Base-by-base conservation (phyloP, 1,284 basidiomycete species). In the Sporisorium exsertum region DNA sequence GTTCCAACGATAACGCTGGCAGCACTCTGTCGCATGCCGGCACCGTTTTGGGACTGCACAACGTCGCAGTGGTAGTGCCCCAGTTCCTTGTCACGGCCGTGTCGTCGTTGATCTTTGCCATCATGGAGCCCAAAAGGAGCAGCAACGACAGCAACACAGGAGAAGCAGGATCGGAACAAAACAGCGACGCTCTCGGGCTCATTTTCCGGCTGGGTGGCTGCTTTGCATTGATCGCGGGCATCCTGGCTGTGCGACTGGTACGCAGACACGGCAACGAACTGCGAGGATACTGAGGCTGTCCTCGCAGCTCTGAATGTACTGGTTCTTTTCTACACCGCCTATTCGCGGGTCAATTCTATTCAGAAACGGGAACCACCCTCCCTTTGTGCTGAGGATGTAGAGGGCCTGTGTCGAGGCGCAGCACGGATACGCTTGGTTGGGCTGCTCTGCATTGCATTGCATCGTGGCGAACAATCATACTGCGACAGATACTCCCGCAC, bases 21-120 rank as follows among this genome's bases (percentile, higher is more conserved):
- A 60, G 61, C 24, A 77, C 70, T 1, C 46, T 55, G 5, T 55
- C 50, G 10, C 87, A 92, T 51, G 92, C 94, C 0, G 95, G 95
- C 24, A 95, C 94, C 2, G 92, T 97, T 49, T 89, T 97, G 52
- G 95, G 95, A 2, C 94, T 98, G 50, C 95, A 98, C 66, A 81
- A 81, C 37, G 56, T 80, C 8, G 68, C 80, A 1, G 57, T 81
- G 5, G 78, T 80, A 4, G 27, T 78, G 9, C 80, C 80, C 20
- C 80, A 81, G 53, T 79, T 84, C 26, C 26, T 78, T 12, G 91
- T 97, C 58, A 93, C 95, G 0, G 78, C 97, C 18, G 90, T 92
- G 18, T 91, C 94, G 0, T 94, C 93, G 79, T 86, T 91, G 53
- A 97, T 77, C 54, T 77, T 77, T 49, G 69, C 69, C 20, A 68